phyloP scores from a whole-genome alignment of 352 stramenopile genomes.

The Phytophthora chlamydospora region DNA sequence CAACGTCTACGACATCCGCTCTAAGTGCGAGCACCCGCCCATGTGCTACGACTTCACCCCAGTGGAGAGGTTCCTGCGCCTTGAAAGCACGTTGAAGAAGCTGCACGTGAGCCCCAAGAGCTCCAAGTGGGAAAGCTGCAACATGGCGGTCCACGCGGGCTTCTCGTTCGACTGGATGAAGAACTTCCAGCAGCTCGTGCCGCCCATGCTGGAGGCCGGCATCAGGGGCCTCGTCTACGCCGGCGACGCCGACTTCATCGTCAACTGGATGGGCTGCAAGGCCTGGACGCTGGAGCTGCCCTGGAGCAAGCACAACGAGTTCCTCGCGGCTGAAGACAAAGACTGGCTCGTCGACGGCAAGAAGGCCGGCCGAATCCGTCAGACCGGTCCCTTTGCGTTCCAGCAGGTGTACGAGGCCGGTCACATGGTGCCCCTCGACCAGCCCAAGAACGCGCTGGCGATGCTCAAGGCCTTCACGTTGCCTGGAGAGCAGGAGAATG shows the following conservation, averaged over 20 bases:
- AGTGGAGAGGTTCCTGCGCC: slow-evolving; percentile 90
- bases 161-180: slow-evolving; percentile 98
- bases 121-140: slow-evolving; percentile 92
- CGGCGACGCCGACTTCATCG: slow-evolving; percentile 97
- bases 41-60: slow-evolving; percentile 97
- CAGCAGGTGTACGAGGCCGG: slow-evolving; percentile 95
- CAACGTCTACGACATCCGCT: slow-evolving; percentile 93
- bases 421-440: slow-evolving; percentile 96
- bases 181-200: slow-evolving; percentile 93
- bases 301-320: slow-evolving; percentile 86
- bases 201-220: slow-evolving; percentile 91
- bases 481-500: slow-evolving; percentile 36
- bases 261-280: slow-evolving; percentile 97
- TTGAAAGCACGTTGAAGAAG: slow-evolving; percentile 83
- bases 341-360: slow-evolving; percentile 71
- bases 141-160: slow-evolving; percentile 94
- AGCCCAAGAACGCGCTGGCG: slow-evolving; percentile 93
- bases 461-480: slow-evolving; percentile 94
- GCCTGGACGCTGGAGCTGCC: slow-evolving; percentile 95
- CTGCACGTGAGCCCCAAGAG: slow-evolving; percentile 86
- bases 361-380: slow-evolving; percentile 64
- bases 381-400: slow-evolving; percentile 87
- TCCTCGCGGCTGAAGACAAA: slow-evolving; percentile 54
- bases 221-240: slow-evolving; percentile 95
- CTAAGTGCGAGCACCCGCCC: slow-evolving; percentile 86